These are phyloP conservation scores for Penicillium sp. DNA, from an alignment of 2,329 filamentous ascomycete genomes.

Conservation along the genomic window DNA sequence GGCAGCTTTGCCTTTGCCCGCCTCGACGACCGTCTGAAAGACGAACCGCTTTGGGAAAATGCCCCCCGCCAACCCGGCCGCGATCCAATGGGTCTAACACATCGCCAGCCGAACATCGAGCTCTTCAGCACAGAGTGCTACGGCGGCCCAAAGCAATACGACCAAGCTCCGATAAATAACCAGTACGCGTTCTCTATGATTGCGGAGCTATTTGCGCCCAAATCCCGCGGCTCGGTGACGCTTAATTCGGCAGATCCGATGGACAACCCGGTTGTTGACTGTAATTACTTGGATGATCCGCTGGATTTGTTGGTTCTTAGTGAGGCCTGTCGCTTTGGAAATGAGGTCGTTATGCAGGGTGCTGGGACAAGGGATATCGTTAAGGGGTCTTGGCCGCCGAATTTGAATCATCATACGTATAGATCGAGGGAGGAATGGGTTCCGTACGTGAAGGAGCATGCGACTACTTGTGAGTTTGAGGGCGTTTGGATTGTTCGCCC, in stretches of 20 bases:
- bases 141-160: slow-evolving; percentile 57
- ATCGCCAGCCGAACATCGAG: slow-evolving; percentile 58
- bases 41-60: slow-evolving; percentile 54
- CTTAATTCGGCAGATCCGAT: slow-evolving; percentile 49
- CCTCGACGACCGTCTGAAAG: slow-evolving; percentile 56
- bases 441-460: slow-evolving; percentile 54
- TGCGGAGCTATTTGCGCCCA: slow-evolving; percentile 56
- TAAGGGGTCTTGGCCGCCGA: slow-evolving; percentile 57
- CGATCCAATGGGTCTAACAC: slow-evolving; percentile 60
- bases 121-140: slow-evolving; percentile 62
- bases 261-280: slow-evolving; percentile 56
- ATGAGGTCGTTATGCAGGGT: slow-evolving; percentile 59
- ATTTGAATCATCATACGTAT: slow-evolving; percentile 51
- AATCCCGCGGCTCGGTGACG: slow-evolving; percentile 54
- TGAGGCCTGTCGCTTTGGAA: slow-evolving; percentile 57
- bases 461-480: slow-evolving; percentile 55
- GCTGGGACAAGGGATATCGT: slow-evolving; percentile 57
- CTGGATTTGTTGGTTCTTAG: slow-evolving; percentile 54
- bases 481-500: not conserved
- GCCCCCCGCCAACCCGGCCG: slow-evolving; percentile 50
- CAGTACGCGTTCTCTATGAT: slow-evolving; percentile 58
- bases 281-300: slow-evolving; percentile 55
- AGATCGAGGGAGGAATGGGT: slow-evolving; percentile 57
- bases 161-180: slow-evolving; percentile 51
- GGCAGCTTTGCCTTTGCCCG: slow-evolving; percentile 60